Evolutionary conservation across 371 early-diverging fungal genomes (phyloP).

Genomic region (Rhizopus sp.): DNA sequence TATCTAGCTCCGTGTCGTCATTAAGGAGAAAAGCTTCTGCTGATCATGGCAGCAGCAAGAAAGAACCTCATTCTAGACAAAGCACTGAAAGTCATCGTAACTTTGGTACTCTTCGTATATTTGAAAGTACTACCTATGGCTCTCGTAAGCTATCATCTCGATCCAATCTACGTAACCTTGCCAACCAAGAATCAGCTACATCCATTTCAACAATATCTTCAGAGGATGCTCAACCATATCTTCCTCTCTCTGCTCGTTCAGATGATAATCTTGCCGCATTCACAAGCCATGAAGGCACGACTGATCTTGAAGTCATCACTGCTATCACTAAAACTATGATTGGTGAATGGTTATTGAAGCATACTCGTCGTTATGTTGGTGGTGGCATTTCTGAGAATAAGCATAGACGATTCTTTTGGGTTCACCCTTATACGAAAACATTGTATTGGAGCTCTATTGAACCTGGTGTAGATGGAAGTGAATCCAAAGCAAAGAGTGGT

Average conservation of each 20-base stretch:
- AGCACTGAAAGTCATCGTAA: slow-evolving; percentile 7
- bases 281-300: slow-evolving; percentile 19
- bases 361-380: slow-evolving; percentile 63
- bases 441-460: slow-evolving; percentile 77
- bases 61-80: slow-evolving; percentile 11
- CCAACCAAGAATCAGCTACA: slow-evolving; percentile 17
- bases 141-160: slow-evolving; percentile 8
- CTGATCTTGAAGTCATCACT: slow-evolving; percentile 66
- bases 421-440: slow-evolving; percentile 83
- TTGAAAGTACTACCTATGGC: slow-evolving; percentile 25
- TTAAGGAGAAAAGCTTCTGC: slow-evolving; percentile 11
- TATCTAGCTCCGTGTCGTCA: slow-evolving; percentile 29
- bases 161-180: slow-evolving; percentile 15
- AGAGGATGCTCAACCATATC: slow-evolving; percentile 12
- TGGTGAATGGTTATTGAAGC: slow-evolving; percentile 79
- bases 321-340: slow-evolving; percentile 83
- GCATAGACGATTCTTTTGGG: slow-evolving; percentile 82
- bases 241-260: slow-evolving; percentile 5
- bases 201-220: slow-evolving; percentile 36
- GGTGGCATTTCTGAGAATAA: slow-evolving; percentile 65
- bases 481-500: slow-evolving; percentile 59
- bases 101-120: slow-evolving; percentile 28
- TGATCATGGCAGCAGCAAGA: slow-evolving; percentile 5
- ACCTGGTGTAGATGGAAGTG: slow-evolving; percentile 61
- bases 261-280: slow-evolving; percentile 18